Percentiles rank a stretch among this genome's conserved stretches.
Conservation (phyloP, 2,329 filamentous ascomycete species). For the Bipolaris zeicola region DNA sequence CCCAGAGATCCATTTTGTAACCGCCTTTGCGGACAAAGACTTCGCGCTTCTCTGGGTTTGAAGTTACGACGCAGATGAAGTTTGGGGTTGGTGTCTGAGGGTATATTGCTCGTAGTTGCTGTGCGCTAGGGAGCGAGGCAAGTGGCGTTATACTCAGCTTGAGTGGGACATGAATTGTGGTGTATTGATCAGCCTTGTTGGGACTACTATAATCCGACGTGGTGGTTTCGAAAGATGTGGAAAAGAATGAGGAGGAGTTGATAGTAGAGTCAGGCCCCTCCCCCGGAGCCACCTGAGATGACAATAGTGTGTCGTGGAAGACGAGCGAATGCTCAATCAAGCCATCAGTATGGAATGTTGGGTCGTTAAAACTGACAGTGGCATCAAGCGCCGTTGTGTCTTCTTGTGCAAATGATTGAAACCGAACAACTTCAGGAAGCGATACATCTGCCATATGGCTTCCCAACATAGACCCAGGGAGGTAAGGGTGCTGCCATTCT, state of each 20-base stretch:
- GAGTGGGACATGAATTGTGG: constrained; percentile 21
- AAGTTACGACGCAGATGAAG: constrained; percentile 79
- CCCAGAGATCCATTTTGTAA: constrained; percentile 51
- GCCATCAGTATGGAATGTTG: constrained; percentile 21
- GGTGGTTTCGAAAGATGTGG: constrained; percentile 45
- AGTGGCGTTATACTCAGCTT: constrained; percentile 64
- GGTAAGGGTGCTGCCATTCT: constrained; percentile 42
- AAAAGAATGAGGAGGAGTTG: constrained; percentile 44
- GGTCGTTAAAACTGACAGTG: constrained; percentile 26
- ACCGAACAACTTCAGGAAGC: constrained; percentile 23
- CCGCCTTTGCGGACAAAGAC: constrained; percentile 71
- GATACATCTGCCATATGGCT: constrained; percentile 15
- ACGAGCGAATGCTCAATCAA: constrained; percentile 82
- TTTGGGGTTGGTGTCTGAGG: constrained; percentile 85
- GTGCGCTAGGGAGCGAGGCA: constrained; percentile 70
- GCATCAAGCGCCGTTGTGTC: constrained; percentile 34
- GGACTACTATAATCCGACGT: constrained; percentile 30
- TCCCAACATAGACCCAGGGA: constrained; percentile 19
- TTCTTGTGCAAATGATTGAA: constrained; percentile 17
- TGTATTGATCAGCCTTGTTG: constrained; percentile 19
- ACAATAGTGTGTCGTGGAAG: constrained; percentile 68
- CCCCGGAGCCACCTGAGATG: constrained; percentile 58
- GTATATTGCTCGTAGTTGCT: constrained; percentile 67
- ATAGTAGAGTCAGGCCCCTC: constrained; percentile 37
- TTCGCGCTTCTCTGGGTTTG: constrained; percentile 68